phyloP scores from a whole-genome alignment of 495 filamentous ascomycete genomes.

The Aspergillus cristatus region DNA sequence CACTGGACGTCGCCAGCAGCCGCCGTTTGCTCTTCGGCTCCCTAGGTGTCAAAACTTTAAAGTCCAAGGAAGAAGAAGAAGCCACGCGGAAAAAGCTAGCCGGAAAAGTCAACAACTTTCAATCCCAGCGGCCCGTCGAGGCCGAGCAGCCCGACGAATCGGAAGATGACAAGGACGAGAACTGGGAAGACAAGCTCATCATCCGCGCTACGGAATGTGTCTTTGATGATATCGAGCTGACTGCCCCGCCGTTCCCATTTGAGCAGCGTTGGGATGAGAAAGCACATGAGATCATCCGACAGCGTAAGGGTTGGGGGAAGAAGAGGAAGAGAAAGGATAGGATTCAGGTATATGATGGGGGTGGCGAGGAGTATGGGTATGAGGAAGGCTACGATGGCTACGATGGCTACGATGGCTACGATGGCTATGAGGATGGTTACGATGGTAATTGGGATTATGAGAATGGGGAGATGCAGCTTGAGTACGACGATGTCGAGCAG shows the following conservation, averaged over 20 bases:
- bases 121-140: conserved; percentile 11
- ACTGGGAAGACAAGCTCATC: conserved; percentile 67
- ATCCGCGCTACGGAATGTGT: conserved; percentile 76
- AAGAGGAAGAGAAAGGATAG: conserved; percentile 45
- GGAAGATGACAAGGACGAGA: conserved; percentile 23
- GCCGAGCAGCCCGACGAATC: conserved; percentile 6
- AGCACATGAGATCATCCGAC: conserved; percentile 43
- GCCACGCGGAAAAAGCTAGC: conserved; percentile 48
- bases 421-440: conserved; percentile 16
- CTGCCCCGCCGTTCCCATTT: conserved; percentile 82
- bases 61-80: conserved; percentile 57
- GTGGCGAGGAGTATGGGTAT: conserved; percentile 16
- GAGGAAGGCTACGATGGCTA: conserved; percentile 21
- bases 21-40: conserved; percentile 62
- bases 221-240: conserved; percentile 61
- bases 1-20: conserved; percentile 55
- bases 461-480: conserved; percentile 32
- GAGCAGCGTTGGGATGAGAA: conserved; percentile 78
- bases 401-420: conserved; percentile 19
- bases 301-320: conserved; percentile 34
- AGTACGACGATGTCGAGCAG: conserved; percentile 42
- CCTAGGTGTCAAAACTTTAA: conserved; percentile 59
- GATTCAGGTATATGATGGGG: conserved; percentile 31
- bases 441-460: conserved; percentile 6
- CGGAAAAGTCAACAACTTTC: conserved; percentile 19